Evolutionary conservation across 2,329 filamentous ascomycete species (phyloP), one percentile per base, ranked within the genome.

Genomic region (Verruconis gallopava): DNA sequence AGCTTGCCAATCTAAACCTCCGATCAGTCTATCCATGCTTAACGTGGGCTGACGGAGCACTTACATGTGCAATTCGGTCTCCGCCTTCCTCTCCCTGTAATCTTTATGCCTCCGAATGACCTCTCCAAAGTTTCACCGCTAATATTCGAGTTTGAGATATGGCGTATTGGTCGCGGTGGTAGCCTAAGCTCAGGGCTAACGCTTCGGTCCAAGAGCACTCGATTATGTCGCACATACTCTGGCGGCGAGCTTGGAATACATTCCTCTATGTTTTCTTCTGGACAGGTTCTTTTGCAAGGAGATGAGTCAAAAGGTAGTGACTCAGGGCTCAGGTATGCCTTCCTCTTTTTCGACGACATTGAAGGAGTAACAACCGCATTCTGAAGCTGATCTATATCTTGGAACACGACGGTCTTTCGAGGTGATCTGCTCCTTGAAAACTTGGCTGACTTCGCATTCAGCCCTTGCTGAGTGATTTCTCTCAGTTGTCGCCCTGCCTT

Each of bases 1-100:
- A 49, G 72, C 65, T 54, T 71, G 69, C 73, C 73, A 78, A 43
- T 69, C 67, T 58, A 54, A 46, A 46, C n/a, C n/a, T n/a, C n/a
- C n/a, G n/a, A n/a, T n/a, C n/a, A n/a, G n/a, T n/a, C n/a, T n/a
- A n/a, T n/a, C n/a, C n/a, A n/a, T n/a, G n/a, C n/a, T n/a, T n/a
- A n/a, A n/a, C n/a, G n/a, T n/a, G n/a, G n/a, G n/a, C n/a, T n/a
- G n/a, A n/a, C n/a, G 21, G 6, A 15, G 11, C 4, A 35, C 40
- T 17, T 14, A 42, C 40, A 20, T 37, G 15, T 43, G 35, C 41
- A 38, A 21, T 32, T 43, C n/a, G 37, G 28, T 22, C 19, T 40
- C 34, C 41, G 13, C 21, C 41, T n/a, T 15, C 34, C 34, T 13
- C 41, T 18, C 5, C 18, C 17, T 3, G 36, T 32, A 21, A 21